Base-by-base conservation (phyloP, 1,139 yeast genomes). In the Scheffersomyces parashehatae region DNA sequence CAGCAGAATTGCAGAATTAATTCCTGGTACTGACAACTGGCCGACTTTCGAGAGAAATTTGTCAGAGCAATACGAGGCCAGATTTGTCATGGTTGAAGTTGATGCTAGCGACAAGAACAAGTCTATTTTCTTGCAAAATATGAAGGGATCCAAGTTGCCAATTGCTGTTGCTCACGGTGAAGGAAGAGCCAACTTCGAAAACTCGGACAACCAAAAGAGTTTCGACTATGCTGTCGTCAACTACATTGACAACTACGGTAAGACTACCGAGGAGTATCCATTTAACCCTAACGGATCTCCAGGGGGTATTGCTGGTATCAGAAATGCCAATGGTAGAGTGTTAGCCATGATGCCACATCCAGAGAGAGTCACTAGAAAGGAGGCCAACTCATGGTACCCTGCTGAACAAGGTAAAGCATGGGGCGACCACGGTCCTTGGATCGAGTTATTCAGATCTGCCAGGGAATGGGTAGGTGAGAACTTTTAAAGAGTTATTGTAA, bases 331-430 rank as follows among this genome's bases (percentile, higher is more conserved):
- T 60, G 99, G 99, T 53, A 83, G 99, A 66, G 97, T 95, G 4
- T 75, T 95, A 59, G 98, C 98, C 3, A 82, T 95, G 90, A 95
- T 95, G 99, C 99, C 99, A 38, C 99, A 95, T 64, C 99, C 99
- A 24, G 99, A 95, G 70, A 88, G 99, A 73, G 95, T 89, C 39
- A 79, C 85, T 46, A 81, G 97, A 70, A 73, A 83, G 61, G 96
- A 88, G 67, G 75, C 95, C 48, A 91, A 91, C 71, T 89, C 97
- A 7, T 93, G 90, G 83, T 88, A 88, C 62, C 97, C 98, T 40
- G 65, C 67, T 33, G 83, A 79, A 43, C 85, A 85, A 59, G 82
- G 82, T 39, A 68, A 65, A 36, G 73, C 73, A 41, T 82, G 90
- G 87, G 85, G 83, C 35, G 79, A 75, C 13, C 81, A 85, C 58